phyloP scores from a whole-genome alignment of 164 flowering plant species.

The Tetracentron sinense region DNA sequence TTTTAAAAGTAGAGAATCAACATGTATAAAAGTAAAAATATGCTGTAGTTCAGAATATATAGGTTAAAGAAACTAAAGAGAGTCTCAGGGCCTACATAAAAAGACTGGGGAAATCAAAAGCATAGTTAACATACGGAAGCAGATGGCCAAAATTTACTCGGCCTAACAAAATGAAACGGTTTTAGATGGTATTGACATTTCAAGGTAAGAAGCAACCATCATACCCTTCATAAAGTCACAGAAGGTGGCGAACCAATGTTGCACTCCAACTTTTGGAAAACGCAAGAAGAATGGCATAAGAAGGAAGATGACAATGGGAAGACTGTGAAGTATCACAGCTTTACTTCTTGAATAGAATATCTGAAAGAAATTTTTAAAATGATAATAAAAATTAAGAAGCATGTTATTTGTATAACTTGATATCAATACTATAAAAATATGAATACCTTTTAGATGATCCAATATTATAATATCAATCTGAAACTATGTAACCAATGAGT shows the following conservation, averaged over 20 bases:
- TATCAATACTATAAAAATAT: conserved; percentile 1
- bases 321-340: conserved; percentile 63
- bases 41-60: too few relatives aligned
- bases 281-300: conserved; percentile 48
- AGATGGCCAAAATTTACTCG: not conserved
- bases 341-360: conserved; percentile 61
- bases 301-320: conserved; percentile 63
- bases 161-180: not conserved
- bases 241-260: conserved; percentile 34
- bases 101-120: not conserved
- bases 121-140: not conserved
- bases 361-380: conserved; percentile 34
- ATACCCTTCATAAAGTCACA: conserved; percentile 71
- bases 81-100: not conserved
- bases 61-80: too few relatives aligned
- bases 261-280: conserved; percentile 31
- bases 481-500: not conserved
- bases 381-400: not conserved
- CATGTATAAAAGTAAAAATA: not conserved
- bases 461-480: not conserved
- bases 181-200: not conserved
- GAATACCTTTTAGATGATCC: not conserved
- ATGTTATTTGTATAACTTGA: conserved; percentile 1
- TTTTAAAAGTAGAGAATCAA: not conserved
- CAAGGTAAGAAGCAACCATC: not conserved